Percentiles rank a stretch among this genome's conserved stretches.
Evolutionary conservation across 257 asterid species (phyloP).

Genomic region (Salvia splendens): DNA sequence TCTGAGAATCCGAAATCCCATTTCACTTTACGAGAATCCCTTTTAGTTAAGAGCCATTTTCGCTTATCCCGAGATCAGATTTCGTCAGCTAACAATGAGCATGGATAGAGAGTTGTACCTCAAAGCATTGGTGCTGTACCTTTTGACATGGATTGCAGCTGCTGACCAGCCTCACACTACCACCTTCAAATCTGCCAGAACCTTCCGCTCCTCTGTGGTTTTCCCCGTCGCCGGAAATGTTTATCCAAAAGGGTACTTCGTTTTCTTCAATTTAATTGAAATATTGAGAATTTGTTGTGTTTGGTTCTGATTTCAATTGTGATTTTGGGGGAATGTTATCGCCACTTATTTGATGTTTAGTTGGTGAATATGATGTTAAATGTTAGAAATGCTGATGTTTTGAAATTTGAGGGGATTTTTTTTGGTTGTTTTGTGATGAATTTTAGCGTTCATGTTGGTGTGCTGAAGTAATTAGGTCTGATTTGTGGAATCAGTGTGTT

Average conservation of each 20-base stretch:
- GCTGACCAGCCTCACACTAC: conserved; percentile 46
- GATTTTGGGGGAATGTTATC: conserved; percentile 15
- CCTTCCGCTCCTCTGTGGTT: conserved; percentile 58
- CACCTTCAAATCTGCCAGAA: conserved; percentile 32
- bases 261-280: neutral
- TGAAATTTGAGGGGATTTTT: neutral
- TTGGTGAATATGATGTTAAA: neutral
- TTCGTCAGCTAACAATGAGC: neutral
- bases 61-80: too few relatives aligned
- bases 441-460: neutral
- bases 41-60: neutral
- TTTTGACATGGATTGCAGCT: conserved; percentile 40
- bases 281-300: neutral
- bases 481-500: neutral
- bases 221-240: conserved; percentile 81
- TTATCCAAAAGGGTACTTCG: conserved; percentile 74
- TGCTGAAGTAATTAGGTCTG: neutral
- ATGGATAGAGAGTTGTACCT: conserved; percentile 42
- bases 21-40: neutral
- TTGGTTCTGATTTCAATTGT: neutral
- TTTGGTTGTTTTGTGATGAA: neutral
- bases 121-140: conserved; percentile 45
- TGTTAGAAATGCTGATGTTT: neutral
- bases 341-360: neutral
- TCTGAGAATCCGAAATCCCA: neutral